Evolutionary conservation across 495 filamentous ascomycete genomes (phyloP), one percentile per base, ranked within the genome.

Genomic region (Hamigera avellanea): DNA sequence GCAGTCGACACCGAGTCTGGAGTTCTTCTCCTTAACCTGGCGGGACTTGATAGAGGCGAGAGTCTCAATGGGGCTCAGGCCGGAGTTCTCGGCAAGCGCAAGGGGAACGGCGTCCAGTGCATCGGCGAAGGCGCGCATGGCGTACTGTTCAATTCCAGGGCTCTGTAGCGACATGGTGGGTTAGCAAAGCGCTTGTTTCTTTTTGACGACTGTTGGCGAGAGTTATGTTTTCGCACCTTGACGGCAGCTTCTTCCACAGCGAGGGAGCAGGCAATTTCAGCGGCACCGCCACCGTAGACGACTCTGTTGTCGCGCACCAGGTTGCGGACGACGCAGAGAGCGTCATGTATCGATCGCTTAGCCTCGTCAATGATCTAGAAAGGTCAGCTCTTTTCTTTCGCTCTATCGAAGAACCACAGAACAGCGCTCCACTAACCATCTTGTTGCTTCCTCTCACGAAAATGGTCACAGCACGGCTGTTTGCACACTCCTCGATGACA

Each of bases 391-490:
- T 40, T 14, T 37, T 6, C 12, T 12, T 23, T 9, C 21, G 21
- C 21, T 5, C 4, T 23, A n/a, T n/a, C 25, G 25, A 39, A 36
- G 32, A 46, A 10, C 19, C 12, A 33, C 32, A 40, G 1, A 28
- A n/a, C 8, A 28, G 17, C 28, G 2, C 8, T 40, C 33, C 35
- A 57, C 69, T 52, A 53, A 88, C 86, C 91, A 99, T 99, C 73
- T 96, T 99, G 73, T 99, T 99, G 69, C 86, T 93, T 46, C 91
- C 91, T 56, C 91, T 70, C 32, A 99, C 80, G 54, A 99, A 99
- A 29, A 91, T 76, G 0, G 91, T 99, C 32, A 96, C 91, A 19
- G 91, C 91, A 41, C 91, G 74, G 33, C 86, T 94, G 68, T 99
- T 96, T 54, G 93, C 91, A 52, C 91, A 96, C 63, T 96, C 91